A percentile compares a stretch with the other conserved stretches of the same genome.
Evolutionary conservation across 352 stramenopile genomes (phyloP).

Genomic region (Aphanomyces euteiches): DNA sequence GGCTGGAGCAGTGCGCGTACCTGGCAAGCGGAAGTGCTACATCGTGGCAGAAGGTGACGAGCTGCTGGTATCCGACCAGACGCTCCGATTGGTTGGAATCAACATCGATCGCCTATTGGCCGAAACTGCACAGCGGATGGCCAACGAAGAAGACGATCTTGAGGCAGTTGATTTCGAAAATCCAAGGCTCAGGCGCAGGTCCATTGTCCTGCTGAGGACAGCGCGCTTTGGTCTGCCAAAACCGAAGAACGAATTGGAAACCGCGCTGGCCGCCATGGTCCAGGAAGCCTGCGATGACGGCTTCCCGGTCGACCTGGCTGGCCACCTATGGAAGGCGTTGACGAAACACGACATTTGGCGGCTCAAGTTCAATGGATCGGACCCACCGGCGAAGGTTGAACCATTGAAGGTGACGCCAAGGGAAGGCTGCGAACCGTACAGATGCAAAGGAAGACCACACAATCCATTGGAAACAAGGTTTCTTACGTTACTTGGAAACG

Average conservation of each 20-base stretch:
- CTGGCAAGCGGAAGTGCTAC: neutral
- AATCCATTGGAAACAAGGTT: neutral
- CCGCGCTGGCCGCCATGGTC: too few relatives aligned
- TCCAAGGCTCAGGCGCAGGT: too few relatives aligned
- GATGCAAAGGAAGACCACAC: conserved; percentile 3
- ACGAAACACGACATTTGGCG: too few relatives aligned
- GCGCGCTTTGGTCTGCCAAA: conserved; percentile 4
- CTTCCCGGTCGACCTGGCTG: too few relatives aligned
- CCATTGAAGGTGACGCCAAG: too few relatives aligned
- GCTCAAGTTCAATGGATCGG: conserved; percentile 2
- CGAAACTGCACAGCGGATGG: too few relatives aligned
- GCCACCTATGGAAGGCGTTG: too few relatives aligned
- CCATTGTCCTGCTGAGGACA: neutral
- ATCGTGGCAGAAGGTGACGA: neutral
- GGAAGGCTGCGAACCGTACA: too few relatives aligned
- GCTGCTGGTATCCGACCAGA: conserved; percentile 15
- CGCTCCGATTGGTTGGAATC: neutral
- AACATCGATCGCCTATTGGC: too few relatives aligned
- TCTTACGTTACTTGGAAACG: neutral
- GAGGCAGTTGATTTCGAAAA: too few relatives aligned
- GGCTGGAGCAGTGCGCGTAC: neutral
- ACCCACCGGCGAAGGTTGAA: neutral
- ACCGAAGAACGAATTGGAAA: conserved; percentile 1
- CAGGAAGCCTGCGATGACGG: too few relatives aligned
- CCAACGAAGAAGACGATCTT: too few relatives aligned